Conservation (phyloP, 768 basidiomycete species). For the Phaeotremella fagi region DNA sequence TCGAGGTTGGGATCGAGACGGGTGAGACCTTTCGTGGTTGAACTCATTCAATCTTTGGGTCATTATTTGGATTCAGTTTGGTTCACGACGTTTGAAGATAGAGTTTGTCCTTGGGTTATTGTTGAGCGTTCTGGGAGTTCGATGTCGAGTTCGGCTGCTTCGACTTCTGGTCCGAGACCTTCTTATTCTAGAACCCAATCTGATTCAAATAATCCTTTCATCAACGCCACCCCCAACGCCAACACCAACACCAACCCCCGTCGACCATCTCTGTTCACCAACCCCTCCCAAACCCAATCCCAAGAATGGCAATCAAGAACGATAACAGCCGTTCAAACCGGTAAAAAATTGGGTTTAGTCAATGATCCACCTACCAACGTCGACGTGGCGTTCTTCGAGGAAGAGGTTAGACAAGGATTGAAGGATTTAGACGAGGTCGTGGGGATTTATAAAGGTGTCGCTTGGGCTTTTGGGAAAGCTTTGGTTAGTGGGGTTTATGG, state of each 20-base stretch:
- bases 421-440: slow-evolving; percentile 37
- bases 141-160: background rate
- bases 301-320: slow-evolving; percentile 19
- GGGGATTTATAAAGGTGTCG: slow-evolving; percentile 30
- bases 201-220: slow-evolving; percentile 1
- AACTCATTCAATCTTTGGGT: slow-evolving; percentile 35
- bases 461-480: slow-evolving; percentile 26
- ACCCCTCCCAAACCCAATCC: background rate
- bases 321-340: slow-evolving; percentile 31
- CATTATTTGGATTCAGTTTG: slow-evolving; percentile 38
- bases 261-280: background rate
- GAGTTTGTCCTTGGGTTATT: slow-evolving; percentile 28
- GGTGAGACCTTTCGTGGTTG: slow-evolving; percentile 34
- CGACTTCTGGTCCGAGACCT: background rate
- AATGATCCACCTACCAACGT: slow-evolving; percentile 5
- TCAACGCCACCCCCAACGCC: background rate
- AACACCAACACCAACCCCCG: background rate
- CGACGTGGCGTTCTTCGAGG: slow-evolving; percentile 29
- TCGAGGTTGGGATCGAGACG: slow-evolving; percentile 22
- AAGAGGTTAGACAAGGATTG: slow-evolving; percentile 28
- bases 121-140: background rate
- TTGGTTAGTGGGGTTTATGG: slow-evolving; percentile 30
- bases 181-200: slow-evolving; percentile 1
- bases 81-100: slow-evolving; percentile 14
- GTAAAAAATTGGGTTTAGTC: slow-evolving; percentile 22